Evolutionary conservation across 2,329 filamentous ascomycete genomes (phyloP), one percentile per base, ranked within the genome.

Genomic region (Pseudogymnoascus sp.): DNA sequence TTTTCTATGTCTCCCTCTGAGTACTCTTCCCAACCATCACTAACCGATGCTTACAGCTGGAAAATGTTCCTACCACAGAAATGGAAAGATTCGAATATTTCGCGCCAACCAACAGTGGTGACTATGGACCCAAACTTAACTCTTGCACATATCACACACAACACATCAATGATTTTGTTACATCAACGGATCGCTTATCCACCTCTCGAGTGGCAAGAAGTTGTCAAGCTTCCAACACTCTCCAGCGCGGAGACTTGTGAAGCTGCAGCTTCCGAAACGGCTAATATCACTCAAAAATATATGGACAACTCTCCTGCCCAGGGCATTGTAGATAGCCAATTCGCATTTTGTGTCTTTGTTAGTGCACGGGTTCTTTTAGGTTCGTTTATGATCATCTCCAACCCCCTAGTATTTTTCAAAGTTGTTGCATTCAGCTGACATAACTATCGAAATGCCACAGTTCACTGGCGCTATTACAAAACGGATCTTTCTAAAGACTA

Each of bases 31-130:
- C 11, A 12, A 21, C 11, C 10, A 10, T 33, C 6, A 33, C 45
- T 33, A n/a, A 37, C 31, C 12, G 7, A n/a, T 21, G 26, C 45
- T 39, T 26, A 21, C 19, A 76, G 74, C 49, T 78, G 77, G 77
- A 78, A 78, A 38, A 75, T 78, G 72, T 74, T 75, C 19, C 68
- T 78, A 0, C 75, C 76, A 4, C 72, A 73, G 33, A 72, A 74
- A 63, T 77, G 77, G 75, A 74, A 73, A 55, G 72, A 70, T 58
- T 65, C 72, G 4, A 71, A 73, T 62, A 71, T 73, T 61, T 68
- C 68, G 43, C 64, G 67, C 43, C 66, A 69, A 63, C 64, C 68
- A 63, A 62, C 67, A 7, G 62, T 67, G 1, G 65, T 67, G 2
- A 67, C 62, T 12, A 73, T 74, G 72, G 72, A 74, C 60, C 72